Base-by-base conservation (phyloP, 1,139 yeast species). In the Taphrina deformans region DNA sequence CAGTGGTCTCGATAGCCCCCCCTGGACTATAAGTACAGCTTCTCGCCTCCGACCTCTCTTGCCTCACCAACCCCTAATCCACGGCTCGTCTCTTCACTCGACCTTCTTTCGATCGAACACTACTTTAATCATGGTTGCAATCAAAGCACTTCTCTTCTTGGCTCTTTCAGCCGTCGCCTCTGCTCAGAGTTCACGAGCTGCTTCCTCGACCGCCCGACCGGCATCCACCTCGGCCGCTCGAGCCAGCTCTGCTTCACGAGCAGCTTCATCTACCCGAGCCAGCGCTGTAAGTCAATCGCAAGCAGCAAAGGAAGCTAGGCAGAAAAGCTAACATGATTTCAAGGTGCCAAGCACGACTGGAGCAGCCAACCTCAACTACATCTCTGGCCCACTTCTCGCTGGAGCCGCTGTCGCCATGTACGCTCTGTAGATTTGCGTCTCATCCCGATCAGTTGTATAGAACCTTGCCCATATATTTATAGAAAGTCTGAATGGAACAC, bases 401-500 rank as follows among this genome's bases (percentile, higher is more conserved):
- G 63, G 63, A 48, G 63, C 63, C 56, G 63, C 63, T 18, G 41
- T 59, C 27, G 63, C 56, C 50, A 26, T 40, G 51, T 59, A 59
- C 41, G 63, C 56, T 14, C 55, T 58, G 10, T 44, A 44, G 6
- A 44, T n/a, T 38, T 14, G 41, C 41, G 18, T n/a, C 4, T n/a
- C 16, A n/a, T n/a, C 14, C n/a, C 41, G 41, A 38, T 38, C 41
- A 38, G 41, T 18, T 38, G 41, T 38, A 38, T n/a, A 38, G 7
- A 7, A 38, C 16, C 6, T 38, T 38, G 41, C 7, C 41, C 41
- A 38, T 38, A 38, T 18, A 38, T 14, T 38, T 6, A 29, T 29
- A 29, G 33, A 29, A 29, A 10, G 6, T 29, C 33, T 6, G 33
- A 29, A 29, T n/a, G n/a, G n/a, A n/a, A n/a, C n/a, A n/a, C n/a